phyloP scores from a whole-genome alignment of 139 green algal genomes.

The Volvox reticuliferus region DNA sequence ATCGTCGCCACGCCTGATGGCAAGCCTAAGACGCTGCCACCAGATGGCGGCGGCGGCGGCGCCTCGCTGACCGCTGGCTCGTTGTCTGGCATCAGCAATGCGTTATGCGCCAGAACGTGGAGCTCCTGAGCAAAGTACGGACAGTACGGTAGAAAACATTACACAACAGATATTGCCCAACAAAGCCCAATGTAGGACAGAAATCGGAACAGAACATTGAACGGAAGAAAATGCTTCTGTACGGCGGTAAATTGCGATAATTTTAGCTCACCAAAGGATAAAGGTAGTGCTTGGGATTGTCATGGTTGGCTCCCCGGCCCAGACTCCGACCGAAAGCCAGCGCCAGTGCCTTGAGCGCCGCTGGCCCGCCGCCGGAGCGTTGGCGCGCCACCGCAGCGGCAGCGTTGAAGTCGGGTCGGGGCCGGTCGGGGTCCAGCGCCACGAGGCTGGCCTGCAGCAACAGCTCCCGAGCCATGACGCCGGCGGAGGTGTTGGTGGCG shows the following conservation, averaged over 20 bases:
- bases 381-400: conserved; percentile 22
- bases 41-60: background rate
- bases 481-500: too few relatives aligned
- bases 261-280: conserved; percentile 17
- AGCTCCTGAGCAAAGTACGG: conserved; percentile 19
- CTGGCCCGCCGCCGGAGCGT: background rate
- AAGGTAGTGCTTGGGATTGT: conserved; percentile 12
- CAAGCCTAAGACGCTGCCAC: background rate
- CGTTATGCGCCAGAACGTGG: conserved; percentile 35
- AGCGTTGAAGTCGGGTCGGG: conserved; percentile 1
- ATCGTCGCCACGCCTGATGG: background rate
- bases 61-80: background rate
- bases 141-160: too few relatives aligned
- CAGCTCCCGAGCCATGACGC: background rate
- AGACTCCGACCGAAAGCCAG: conserved; percentile 2
- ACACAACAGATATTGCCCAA: too few relatives aligned
- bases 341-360: conserved; percentile 18
- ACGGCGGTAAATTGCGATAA: too few relatives aligned
- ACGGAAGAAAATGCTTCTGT: too few relatives aligned
- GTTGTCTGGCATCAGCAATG: background rate
- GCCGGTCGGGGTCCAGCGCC: conserved; percentile 7
- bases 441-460: conserved; percentile 36
- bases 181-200: too few relatives aligned
- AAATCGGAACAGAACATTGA: too few relatives aligned
- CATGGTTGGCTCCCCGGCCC: background rate